Conservation (phyloP, 805 yeast species). For the Tanozyma kutaoensis region DNA sequence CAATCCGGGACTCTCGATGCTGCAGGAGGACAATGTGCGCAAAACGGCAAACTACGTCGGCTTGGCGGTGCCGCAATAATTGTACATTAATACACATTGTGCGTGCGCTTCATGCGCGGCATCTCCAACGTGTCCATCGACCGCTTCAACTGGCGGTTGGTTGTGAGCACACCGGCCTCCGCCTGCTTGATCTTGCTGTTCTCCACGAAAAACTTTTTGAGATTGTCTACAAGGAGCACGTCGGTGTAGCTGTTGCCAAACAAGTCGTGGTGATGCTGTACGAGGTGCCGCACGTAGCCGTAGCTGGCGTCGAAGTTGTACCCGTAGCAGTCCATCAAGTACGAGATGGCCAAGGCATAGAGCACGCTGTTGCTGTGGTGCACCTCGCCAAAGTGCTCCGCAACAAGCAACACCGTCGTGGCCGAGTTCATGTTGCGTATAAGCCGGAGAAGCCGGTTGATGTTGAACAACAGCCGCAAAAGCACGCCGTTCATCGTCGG, state of each 20-base stretch:
- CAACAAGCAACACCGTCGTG: conserved; percentile 18
- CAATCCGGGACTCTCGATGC: conserved; percentile 70
- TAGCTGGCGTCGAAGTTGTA: conserved; percentile 19
- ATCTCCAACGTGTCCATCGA: conserved; percentile 3
- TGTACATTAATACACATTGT: conserved; percentile 5
- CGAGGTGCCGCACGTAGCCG: conserved; percentile 7
- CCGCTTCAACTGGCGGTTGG: conserved; percentile 17
- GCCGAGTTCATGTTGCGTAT: conserved; percentile 17
- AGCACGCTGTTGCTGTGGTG: conserved; percentile 12
- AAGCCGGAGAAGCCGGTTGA: conserved; percentile 20
- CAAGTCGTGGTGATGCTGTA: conserved; percentile 2
- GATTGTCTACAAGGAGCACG: conserved; percentile 22
- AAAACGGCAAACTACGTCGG: conserved; percentile 88
- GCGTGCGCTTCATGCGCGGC: conserved; percentile 8
- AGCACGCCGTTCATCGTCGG: conserved; percentile 26
- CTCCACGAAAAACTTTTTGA: conserved; percentile 23
- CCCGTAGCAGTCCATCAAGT: conserved; percentile 26
- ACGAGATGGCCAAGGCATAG: conserved; percentile 17
- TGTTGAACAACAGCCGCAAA: conserved; percentile 20
- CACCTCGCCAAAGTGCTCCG: conserved; percentile 13
- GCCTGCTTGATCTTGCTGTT: conserved; percentile 16
- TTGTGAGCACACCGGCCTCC: conserved; percentile 12
- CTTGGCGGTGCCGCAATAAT: conserved; percentile 27
- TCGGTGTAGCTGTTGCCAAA: conserved; percentile 25
- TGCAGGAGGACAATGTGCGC: conserved; percentile 65